Conservation (phyloP, 2,329 filamentous ascomycete genomes). For the Ascochyta fabae region DNA sequence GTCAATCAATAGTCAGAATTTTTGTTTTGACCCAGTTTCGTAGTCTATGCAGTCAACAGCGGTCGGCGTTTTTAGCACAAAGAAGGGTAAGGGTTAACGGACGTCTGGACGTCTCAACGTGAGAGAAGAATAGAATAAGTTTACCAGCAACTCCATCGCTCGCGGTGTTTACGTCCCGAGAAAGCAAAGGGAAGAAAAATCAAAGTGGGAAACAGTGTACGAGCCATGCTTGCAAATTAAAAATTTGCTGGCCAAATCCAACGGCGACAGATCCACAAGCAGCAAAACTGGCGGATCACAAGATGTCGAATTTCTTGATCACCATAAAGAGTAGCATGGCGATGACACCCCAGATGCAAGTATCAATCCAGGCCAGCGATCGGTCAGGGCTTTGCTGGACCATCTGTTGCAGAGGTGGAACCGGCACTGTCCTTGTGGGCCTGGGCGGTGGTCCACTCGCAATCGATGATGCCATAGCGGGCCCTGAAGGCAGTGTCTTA, state of each 20-base stretch:
- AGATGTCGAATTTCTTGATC: conserved; percentile 52
- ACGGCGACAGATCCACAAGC: background rate
- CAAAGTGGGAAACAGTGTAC: background rate
- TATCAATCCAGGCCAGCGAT: conserved; percentile 78
- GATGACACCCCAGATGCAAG: conserved; percentile 75
- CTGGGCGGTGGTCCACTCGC: conserved; percentile 4
- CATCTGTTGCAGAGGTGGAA: conserved; percentile 23
- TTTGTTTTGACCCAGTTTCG: no score
- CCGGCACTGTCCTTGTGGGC: conserved; percentile 25
- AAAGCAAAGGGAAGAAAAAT: background rate
- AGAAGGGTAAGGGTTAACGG: no score
- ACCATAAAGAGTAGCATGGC: conserved; percentile 75
- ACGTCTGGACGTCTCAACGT: no score
- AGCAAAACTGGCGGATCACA: background rate
- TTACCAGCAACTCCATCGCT: background rate
- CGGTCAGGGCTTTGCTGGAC: conserved; percentile 53
- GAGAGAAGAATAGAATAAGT: no score
- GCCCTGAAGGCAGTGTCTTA: background rate
- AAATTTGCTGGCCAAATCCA: background rate
- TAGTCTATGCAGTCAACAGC: no score
- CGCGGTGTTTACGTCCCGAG: background rate
- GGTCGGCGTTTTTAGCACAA: no score
- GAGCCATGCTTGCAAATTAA: background rate
- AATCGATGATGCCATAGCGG: background rate
- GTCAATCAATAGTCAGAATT: no score